phyloP scores from a whole-genome alignment of 2,329 filamentous ascomycete genomes.

The Fusarium subglutinans region DNA sequence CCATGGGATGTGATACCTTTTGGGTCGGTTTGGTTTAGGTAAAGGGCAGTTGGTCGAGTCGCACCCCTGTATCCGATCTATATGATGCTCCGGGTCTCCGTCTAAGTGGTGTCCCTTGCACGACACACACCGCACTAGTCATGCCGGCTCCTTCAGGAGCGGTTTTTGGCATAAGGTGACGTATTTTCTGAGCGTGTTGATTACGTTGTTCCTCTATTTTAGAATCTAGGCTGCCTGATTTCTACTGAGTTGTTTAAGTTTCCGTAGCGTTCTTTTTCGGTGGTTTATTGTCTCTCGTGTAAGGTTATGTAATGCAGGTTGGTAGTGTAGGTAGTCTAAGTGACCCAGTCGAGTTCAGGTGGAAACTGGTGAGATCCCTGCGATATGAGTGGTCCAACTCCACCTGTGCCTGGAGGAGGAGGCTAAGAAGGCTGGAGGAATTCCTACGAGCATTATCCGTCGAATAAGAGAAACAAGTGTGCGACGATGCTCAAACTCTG shows the following conservation, averaged over 20 bases:
- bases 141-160: slow-evolving; percentile 3
- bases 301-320: not conserved
- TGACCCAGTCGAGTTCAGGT: not conserved
- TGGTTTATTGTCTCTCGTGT: not conserved
- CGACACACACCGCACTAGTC: slow-evolving; percentile 1
- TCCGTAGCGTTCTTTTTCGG: not conserved
- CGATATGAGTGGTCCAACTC: slow-evolving; percentile 24
- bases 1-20: slow-evolving; percentile 32
- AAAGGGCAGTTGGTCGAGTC: slow-evolving; percentile 2
- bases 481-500: not conserved
- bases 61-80: slow-evolving; percentile 20
- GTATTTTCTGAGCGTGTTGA: not conserved
- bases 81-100: slow-evolving; percentile 15
- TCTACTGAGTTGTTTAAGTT: not conserved
- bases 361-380: not conserved
- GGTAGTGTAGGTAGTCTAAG: not conserved
- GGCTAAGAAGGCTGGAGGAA: slow-evolving; percentile 10
- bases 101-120: slow-evolving; percentile 5
- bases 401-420: slow-evolving; percentile 21
- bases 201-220: slow-evolving; percentile 7
- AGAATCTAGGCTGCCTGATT: slow-evolving; percentile 7
- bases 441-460: slow-evolving; percentile 3
- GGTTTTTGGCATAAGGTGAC: not conserved
- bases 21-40: not conserved
- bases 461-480: not conserved